Conservation (phyloP, 805 yeast species). For the Lipomyces yamadae region DNA sequence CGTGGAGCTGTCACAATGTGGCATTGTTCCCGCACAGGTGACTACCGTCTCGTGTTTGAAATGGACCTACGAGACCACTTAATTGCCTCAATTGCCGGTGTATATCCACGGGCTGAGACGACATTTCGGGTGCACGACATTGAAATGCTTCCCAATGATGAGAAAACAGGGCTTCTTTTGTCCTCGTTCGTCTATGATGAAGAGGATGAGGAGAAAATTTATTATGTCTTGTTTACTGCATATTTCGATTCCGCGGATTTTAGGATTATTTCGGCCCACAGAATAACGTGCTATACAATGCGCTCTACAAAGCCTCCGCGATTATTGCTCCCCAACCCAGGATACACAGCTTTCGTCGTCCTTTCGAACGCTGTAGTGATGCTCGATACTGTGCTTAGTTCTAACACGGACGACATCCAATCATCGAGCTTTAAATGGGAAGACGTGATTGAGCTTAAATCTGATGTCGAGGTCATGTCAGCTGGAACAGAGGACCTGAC, state of each 20-base stretch:
- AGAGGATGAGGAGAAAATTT: slow-evolving; percentile 41
- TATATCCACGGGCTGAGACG: slow-evolving; percentile 58
- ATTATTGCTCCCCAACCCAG: slow-evolving; percentile 62
- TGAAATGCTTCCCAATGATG: slow-evolving; percentile 54
- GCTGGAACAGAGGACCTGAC: slow-evolving; percentile 56
- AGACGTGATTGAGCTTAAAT: slow-evolving; percentile 67
- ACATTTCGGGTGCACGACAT: slow-evolving; percentile 66
- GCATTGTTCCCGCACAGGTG: slow-evolving; percentile 55
- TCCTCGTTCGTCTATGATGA: slow-evolving; percentile 51
- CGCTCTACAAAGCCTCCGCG: slow-evolving; percentile 50
- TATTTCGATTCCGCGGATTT: slow-evolving; percentile 58
- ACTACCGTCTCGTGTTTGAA: slow-evolving; percentile 49
- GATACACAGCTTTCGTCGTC: slow-evolving; percentile 63
- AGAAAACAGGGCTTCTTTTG: slow-evolving; percentile 55
- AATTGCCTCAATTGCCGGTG: slow-evolving; percentile 50
- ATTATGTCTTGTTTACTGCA: slow-evolving; percentile 59
- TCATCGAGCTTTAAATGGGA: slow-evolving; percentile 68
- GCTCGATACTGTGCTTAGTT: slow-evolving; percentile 59
- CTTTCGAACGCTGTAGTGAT: slow-evolving; percentile 66
- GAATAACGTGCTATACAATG: slow-evolving; percentile 57
- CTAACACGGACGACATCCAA: slow-evolving; percentile 43
- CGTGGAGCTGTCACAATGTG: slow-evolving; percentile 56
- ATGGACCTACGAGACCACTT: slow-evolving; percentile 48
- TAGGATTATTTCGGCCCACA: slow-evolving; percentile 65
- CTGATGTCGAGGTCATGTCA: slow-evolving; percentile 61